Conservation (phyloP, 495 filamentous ascomycete species). For the Parathielavia hyrcaniae region DNA sequence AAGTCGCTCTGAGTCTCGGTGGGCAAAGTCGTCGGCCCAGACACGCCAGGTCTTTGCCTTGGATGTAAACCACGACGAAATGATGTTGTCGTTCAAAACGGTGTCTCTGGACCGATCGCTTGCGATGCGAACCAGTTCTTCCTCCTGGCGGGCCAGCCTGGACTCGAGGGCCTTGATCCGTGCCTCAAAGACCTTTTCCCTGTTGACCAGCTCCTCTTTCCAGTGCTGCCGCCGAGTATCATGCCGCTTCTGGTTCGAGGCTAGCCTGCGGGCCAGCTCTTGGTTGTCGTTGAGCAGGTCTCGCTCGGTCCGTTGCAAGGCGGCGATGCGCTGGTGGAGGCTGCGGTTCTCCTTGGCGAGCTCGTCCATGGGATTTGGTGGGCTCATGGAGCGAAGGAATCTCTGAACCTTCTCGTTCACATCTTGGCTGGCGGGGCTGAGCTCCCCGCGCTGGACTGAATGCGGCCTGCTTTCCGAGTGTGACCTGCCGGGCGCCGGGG, state of each 20-base stretch:
- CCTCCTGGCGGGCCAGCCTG: slow-evolving; percentile 11
- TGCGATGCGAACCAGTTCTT: slow-evolving; percentile 1
- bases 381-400: slow-evolving; percentile 11
- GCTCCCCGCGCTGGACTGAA: neutral
- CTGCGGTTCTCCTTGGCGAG: slow-evolving; percentile 21
- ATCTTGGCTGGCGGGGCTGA: neutral
- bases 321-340: slow-evolving; percentile 24
- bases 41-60: slow-evolving; percentile 8
- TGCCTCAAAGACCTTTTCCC: slow-evolving; percentile 13
- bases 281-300: slow-evolving; percentile 23
- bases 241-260: slow-evolving; percentile 7
- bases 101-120: neutral
- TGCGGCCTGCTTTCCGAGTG: neutral
- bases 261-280: slow-evolving; percentile 4
- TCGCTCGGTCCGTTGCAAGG: slow-evolving; percentile 21
- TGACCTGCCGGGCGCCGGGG: neutral
- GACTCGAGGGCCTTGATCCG: slow-evolving; percentile 18
- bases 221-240: slow-evolving; percentile 14
- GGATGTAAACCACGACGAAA: slow-evolving; percentile 9
- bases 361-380: neutral
- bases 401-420: slow-evolving; percentile 12
- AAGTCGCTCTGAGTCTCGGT: slow-evolving; percentile 13
- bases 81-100: neutral
- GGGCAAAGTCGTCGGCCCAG: slow-evolving; percentile 16
- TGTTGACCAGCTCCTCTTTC: slow-evolving; percentile 14